phyloP scores from a whole-genome alignment of 2,329 filamentous ascomycete genomes.

The Kalmusia sp. region DNA sequence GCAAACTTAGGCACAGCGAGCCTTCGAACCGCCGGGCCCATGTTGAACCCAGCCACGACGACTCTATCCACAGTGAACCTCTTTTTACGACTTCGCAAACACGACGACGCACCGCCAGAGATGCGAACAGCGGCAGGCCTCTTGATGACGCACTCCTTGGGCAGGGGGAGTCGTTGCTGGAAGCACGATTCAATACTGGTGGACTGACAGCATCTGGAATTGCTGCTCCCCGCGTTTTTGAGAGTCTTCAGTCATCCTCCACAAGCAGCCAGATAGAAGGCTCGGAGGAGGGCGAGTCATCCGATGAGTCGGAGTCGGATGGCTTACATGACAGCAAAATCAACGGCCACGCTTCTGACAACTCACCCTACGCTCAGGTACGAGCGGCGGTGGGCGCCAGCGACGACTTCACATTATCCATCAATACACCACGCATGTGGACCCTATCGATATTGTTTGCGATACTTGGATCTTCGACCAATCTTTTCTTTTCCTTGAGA shows the following conservation, averaged over 20 bases:
- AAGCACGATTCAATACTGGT: slow-evolving; percentile 42
- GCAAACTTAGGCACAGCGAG: slow-evolving; percentile 40
- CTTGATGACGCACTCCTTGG: slow-evolving; percentile 32
- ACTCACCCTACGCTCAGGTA: slow-evolving; percentile 80
- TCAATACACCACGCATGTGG: slow-evolving; percentile 91
- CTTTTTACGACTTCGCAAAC: slow-evolving; percentile 21
- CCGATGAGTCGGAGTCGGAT: slow-evolving; percentile 36
- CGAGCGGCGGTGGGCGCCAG: slow-evolving; percentile 79
- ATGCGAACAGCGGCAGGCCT: slow-evolving; percentile 30
- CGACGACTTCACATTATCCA: slow-evolving; percentile 79
- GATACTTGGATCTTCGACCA: slow-evolving; percentile 80
- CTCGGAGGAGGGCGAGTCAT: slow-evolving; percentile 35
- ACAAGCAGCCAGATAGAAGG: slow-evolving; percentile 28
- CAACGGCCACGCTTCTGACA: slow-evolving; percentile 65
- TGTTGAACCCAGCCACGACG: slow-evolving; percentile 22
- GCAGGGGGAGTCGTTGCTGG: slow-evolving; percentile 37
- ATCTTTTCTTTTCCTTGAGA: slow-evolving; percentile 87
- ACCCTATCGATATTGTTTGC: slow-evolving; percentile 79
- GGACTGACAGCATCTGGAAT: slow-evolving; percentile 29
- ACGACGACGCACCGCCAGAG: slow-evolving; percentile 35
- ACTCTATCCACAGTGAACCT: slow-evolving; percentile 26
- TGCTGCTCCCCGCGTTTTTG: slow-evolving; percentile 28
- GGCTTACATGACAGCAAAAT: slow-evolving; percentile 42
- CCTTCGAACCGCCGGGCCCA: slow-evolving; percentile 20
- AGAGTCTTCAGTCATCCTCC: slow-evolving; percentile 37